Percentiles rank a stretch among this genome's conserved stretches.
These are phyloP conservation scores for Naganishia randhawae DNA, from an alignment of 768 basidiomycete genomes.

Conservation along the genomic window DNA sequence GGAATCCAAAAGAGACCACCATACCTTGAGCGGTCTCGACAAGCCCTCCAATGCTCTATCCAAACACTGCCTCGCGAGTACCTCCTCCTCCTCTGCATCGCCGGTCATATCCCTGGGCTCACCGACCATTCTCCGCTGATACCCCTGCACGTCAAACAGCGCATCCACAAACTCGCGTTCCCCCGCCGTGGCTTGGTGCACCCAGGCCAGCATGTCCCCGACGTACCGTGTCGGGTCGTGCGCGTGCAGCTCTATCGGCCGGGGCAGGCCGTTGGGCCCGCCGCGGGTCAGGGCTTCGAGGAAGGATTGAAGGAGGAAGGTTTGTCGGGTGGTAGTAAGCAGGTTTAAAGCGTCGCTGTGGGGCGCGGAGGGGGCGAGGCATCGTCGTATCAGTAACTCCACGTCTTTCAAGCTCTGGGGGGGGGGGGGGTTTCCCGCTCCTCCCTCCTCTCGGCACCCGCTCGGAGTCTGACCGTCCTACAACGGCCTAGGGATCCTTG, in stretches of 20 bases:
- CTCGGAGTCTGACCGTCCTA: too few relatives aligned
- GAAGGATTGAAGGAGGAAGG: constrained; percentile 74
- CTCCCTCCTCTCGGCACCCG: too few relatives aligned
- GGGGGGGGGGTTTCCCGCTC: too few relatives aligned
- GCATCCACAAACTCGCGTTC: constrained; percentile 90
- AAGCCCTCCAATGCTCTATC: constrained; percentile 77
- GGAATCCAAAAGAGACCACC: constrained; percentile 18
- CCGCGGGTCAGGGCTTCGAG: constrained; percentile 82
- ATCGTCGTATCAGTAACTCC: background rate
- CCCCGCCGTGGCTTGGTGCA: constrained; percentile 90
- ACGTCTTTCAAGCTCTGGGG: background rate
- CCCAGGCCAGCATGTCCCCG: constrained; percentile 98
- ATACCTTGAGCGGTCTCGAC: constrained; percentile 81
- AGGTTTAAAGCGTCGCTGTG: constrained; percentile 69
- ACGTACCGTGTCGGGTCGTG: constrained; percentile 95
- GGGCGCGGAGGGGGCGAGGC: too few relatives aligned
- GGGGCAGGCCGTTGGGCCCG: constrained; percentile 74
- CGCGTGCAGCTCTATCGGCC: constrained; percentile 94
- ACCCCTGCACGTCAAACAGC: constrained; percentile 68
- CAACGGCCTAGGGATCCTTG: too few relatives aligned
- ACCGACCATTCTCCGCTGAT: constrained; percentile 70
- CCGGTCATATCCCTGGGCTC: constrained; percentile 55
- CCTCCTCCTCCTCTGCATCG: constrained; percentile 64
- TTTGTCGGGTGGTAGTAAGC: constrained; percentile 77
- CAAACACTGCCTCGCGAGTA: constrained; percentile 73